These are phyloP conservation scores for Malus sylvestris DNA, from an alignment of 306 rosid genomes.

Conservation along the genomic window DNA sequence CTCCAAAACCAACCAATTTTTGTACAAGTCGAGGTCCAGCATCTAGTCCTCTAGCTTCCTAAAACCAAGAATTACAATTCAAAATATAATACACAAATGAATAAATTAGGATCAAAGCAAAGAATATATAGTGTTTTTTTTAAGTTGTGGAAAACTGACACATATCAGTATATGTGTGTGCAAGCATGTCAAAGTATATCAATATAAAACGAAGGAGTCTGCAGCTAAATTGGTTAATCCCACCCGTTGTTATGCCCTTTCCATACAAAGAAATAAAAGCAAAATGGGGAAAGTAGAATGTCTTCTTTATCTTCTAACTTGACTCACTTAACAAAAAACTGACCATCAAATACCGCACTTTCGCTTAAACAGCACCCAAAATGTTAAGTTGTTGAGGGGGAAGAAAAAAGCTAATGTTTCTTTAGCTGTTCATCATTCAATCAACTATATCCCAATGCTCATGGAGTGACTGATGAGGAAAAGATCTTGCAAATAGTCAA, in stretches of 20 bases:
- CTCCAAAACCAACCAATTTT: slow-evolving; percentile 86
- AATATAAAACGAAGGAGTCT: background rate
- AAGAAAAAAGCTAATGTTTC: background rate
- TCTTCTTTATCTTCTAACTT: background rate
- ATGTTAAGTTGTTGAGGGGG: background rate
- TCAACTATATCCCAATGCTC: background rate
- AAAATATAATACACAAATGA: background rate
- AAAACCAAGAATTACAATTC: background rate
- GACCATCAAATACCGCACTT: background rate
- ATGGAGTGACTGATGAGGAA: background rate
- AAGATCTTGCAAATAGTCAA: background rate
- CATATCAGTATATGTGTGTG: background rate
- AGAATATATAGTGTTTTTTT: background rate
- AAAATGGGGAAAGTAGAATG: background rate
- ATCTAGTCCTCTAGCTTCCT: slow-evolving; percentile 99
- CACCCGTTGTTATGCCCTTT: no score
- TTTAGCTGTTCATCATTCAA: background rate
- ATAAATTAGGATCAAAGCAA: background rate
- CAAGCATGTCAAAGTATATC: background rate
- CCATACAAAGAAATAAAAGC: background rate
- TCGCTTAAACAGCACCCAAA: background rate
- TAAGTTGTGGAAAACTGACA: background rate
- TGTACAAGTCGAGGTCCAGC: slow-evolving; percentile 90
- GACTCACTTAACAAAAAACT: no score
- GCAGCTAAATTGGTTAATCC: background rate